Conservation (phyloP, 148 eudicot species). For the Selenicereus undatus region DNA sequence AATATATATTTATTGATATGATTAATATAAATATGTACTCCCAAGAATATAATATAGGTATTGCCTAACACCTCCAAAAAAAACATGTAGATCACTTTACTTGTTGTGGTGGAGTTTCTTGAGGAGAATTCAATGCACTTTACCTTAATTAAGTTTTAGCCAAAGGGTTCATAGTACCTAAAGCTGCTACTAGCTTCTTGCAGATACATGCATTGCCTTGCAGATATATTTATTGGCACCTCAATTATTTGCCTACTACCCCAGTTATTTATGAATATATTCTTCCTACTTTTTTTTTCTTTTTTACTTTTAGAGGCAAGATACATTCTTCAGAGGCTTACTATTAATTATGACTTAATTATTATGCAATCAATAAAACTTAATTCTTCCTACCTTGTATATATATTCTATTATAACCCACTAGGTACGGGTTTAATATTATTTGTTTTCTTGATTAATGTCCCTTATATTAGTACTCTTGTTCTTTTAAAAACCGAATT, state of each 20-base stretch:
- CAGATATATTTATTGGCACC: slow-evolving; percentile 46
- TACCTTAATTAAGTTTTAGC: slow-evolving; percentile 28
- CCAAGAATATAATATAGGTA: too few relatives aligned
- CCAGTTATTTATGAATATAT: not conserved
- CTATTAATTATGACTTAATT: too few relatives aligned
- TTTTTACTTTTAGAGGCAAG: slow-evolving; percentile 1
- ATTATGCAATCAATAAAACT: not conserved
- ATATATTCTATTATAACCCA: too few relatives aligned
- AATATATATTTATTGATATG: too few relatives aligned
- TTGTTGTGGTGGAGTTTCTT: slow-evolving; percentile 40
- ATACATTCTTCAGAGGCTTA: not conserved
- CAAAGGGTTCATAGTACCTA: slow-evolving; percentile 59
- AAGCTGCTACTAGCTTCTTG: slow-evolving; percentile 43
- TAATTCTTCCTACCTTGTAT: too few relatives aligned
- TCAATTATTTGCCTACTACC: slow-evolving; percentile 38
- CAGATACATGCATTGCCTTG: slow-evolving; percentile 49
- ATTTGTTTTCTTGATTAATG: too few relatives aligned
- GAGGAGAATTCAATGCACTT: slow-evolving; percentile 51
- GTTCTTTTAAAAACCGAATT: too few relatives aligned
- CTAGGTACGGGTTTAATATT: too few relatives aligned
- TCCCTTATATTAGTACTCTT: too few relatives aligned
- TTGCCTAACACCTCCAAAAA: too few relatives aligned
- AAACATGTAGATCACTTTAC: not conserved
- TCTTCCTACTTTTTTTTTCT: not conserved
- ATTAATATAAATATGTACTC: too few relatives aligned